Base-by-base conservation (phyloP, 1,284 basidiomycete genomes). In the Neolentinus lepideus region DNA sequence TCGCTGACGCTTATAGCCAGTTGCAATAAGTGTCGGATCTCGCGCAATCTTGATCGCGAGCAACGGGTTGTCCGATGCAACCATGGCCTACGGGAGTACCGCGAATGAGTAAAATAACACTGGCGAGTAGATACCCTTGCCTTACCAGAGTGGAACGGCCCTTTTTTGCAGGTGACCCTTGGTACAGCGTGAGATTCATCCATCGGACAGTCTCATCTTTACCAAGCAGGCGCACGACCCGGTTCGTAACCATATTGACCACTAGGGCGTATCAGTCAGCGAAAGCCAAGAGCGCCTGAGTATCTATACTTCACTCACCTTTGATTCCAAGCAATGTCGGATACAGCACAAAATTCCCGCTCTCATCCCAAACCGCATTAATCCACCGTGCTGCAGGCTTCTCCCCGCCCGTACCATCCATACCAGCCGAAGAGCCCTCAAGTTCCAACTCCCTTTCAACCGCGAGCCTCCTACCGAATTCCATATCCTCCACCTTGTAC, bases 401-500 rank as follows among this genome's bases (percentile, higher is more conserved):
- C 6, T 43, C 16, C 16, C 38, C 38, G 6, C 8, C 38, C 38
- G 38, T 43, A 22, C 86, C 86, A 66, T 90, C 88, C 47, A 50
- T 3, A 3, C 47, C 47, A 4, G 24, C 47, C 6, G 47, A 50
- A 1, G 84, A 80, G 31, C 83, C 79, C 36, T 86, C 83, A 38
- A 88, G 77, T 67, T 98, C 93, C 51, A 99, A 71, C 65, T 99
- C 96, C 58, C 92, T 80, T 70, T 99, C 97, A 14, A 88, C 77
- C 1, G 97, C 97, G 51, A 99, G 76, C 10, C 97, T 80, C 56
- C 97, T 78, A n/a, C 97, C 96, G 66, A 99, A 98, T 68, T 99
- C 97, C 96, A 99, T 99, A 69, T 98, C 94, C 60, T 99, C 97
- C 10, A 99, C 84, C 66, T 86, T 89, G 72, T 90, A 92, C 19